Evolutionary conservation across 768 basidiomycete species (phyloP).

Genomic region (Mycena leptocephala): DNA sequence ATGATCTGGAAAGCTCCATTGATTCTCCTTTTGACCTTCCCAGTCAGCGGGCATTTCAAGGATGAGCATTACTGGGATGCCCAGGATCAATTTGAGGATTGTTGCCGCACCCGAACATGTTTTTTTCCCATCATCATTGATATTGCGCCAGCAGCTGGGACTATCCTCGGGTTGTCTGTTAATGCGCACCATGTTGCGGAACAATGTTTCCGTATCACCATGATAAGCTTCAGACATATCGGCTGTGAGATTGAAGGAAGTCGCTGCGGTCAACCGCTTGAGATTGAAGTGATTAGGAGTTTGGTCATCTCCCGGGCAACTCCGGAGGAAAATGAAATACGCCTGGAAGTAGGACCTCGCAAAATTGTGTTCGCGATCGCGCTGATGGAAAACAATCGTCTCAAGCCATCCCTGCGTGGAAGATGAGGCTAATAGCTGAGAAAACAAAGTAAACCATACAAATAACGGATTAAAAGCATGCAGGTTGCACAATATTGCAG

Average conservation of each 20-base stretch:
- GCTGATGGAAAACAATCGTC: neutral
- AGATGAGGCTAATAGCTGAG: neutral
- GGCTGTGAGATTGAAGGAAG: too few relatives aligned
- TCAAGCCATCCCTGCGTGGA: neutral
- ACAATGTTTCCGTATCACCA: too few relatives aligned
- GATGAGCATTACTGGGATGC: neutral
- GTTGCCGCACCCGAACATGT: too few relatives aligned
- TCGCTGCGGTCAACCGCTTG: too few relatives aligned
- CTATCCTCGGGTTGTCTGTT: neutral
- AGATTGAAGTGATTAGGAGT: neutral
- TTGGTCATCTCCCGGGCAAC: neutral
- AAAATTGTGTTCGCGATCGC: too few relatives aligned
- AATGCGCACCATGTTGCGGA: neutral
- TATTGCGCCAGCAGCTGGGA: neutral
- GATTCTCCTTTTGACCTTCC: neutral
- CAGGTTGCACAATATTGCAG: too few relatives aligned
- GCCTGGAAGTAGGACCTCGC: too few relatives aligned
- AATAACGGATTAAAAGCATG: too few relatives aligned
- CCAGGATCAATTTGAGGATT: neutral
- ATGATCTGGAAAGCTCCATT: too few relatives aligned
- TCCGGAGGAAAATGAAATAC: neutral
- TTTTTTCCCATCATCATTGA: neutral
- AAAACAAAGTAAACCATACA: neutral
- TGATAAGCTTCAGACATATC: too few relatives aligned
- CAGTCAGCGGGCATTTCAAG: neutral